Conservation (phyloP, 2,329 filamentous ascomycete genomes). For the Botrytis paeoniae region DNA sequence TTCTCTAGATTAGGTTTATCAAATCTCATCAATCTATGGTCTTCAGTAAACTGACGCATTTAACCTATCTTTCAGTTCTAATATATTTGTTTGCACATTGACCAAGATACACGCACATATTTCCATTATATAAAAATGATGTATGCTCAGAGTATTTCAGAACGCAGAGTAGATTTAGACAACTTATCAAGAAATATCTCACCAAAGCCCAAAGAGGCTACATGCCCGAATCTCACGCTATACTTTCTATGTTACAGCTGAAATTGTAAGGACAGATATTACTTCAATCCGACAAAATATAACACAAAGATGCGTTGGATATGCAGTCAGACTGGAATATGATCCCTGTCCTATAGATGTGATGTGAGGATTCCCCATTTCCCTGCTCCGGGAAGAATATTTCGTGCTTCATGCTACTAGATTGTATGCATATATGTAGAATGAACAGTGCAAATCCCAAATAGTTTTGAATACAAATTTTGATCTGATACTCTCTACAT, state of each 20-base stretch:
- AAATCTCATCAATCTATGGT: too few relatives aligned
- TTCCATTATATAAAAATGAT: too few relatives aligned
- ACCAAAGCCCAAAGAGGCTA: not conserved
- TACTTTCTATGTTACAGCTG: not conserved
- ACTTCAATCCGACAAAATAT: not conserved
- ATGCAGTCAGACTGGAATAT: not conserved
- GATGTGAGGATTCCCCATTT: not conserved
- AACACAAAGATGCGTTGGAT: not conserved
- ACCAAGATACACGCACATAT: too few relatives aligned
- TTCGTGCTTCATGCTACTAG: not conserved
- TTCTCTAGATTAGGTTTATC: too few relatives aligned
- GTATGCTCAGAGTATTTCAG: too few relatives aligned
- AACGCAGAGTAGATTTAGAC: too few relatives aligned
- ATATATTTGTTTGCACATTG: too few relatives aligned
- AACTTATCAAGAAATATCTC: not conserved
- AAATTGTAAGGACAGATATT: not conserved
- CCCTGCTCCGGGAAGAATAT: not conserved
- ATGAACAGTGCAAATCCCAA: not conserved
- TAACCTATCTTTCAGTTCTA: too few relatives aligned
- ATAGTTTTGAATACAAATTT: rapidly evolving
- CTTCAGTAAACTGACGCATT: too few relatives aligned
- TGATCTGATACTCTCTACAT: not conserved
- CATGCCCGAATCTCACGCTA: not conserved
- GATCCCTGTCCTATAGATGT: not conserved
- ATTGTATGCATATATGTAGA: not conserved